Base-by-base conservation (phyloP, 1,284 basidiomycete species). In the Pascua guehoae region DNA sequence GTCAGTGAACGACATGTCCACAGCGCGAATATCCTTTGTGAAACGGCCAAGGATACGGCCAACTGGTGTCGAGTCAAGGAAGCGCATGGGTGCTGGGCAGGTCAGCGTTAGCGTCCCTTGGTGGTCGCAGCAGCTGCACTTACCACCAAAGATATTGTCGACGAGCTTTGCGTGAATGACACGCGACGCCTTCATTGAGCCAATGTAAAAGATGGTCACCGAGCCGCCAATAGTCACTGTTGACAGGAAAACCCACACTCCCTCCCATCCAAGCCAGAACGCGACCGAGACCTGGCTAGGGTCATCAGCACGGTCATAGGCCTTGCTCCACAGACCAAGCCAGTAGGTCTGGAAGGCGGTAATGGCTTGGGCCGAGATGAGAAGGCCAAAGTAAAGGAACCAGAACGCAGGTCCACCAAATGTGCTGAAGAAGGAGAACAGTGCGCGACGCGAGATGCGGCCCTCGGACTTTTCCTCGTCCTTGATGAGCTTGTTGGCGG, bases 381-480 rank as follows among this genome's bases (percentile, higher is more conserved):
- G 60, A 8, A 71, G 62, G 14, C 52, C 51, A 43, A 74, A 70
- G 64, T 70, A 73, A 40, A 69, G 53, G 15, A 68, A 40, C 79
- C 79, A 80, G 64, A 79, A 80, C 49, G 70, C 52, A 1, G 72
- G 66, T 9, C 79, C 78, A n/a, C 79, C 79, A 40, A 79, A 76
- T 12, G 68, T 69, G 18, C 70, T 67, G 66, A 72, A 71, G 63
- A 72, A 72, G 2, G 69, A 64, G 76, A 81, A 80, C 50, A 83
- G 79, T 7, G 74, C 73, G 16, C 53, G 53, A 37, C 62, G 63
- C 7, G 72, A 73, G 57, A 85, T 80, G 53, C 82, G 80, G 2
- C 85, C 85, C 53, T 81, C 76, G 3, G 81, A 79, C 51, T 84
- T 79, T 71, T 86, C 85, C 65, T 86, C 85, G 5, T 79, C 82